Evolutionary conservation across 805 yeast species (phyloP).

Genomic region (Zygotorulaspora florentina): DNA sequence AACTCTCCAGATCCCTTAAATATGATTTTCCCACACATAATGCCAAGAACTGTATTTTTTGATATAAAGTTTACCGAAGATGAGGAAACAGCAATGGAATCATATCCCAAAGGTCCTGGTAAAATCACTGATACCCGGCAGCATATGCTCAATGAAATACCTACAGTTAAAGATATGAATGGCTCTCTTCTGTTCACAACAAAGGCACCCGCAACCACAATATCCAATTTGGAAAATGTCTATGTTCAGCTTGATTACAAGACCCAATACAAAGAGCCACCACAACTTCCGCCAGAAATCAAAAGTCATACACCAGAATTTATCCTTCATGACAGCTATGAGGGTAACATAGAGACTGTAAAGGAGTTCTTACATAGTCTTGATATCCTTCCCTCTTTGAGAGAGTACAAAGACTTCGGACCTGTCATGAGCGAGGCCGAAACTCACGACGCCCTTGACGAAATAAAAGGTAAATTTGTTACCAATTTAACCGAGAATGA

Average conservation of each 20-base stretch:
- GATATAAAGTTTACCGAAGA: conserved; percentile 35
- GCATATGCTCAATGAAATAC: conserved; percentile 1
- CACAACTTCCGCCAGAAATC: conserved; percentile 4
- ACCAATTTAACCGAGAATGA: conserved; percentile 61
- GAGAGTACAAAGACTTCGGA: conserved; percentile 70
- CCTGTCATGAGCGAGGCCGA: conserved; percentile 5
- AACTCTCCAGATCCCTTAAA: conserved; percentile 22
- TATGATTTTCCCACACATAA: conserved; percentile 25
- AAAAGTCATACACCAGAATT: conserved; percentile 20
- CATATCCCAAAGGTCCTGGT: background rate
- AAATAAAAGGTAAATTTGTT: conserved; percentile 47
- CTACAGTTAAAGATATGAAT: conserved; percentile 22
- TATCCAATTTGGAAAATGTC: conserved; percentile 39
- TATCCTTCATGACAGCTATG: conserved; percentile 53
- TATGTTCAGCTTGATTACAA: conserved; percentile 43
- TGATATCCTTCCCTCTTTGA: conserved; percentile 52
- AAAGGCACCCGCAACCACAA: conserved; percentile 40
- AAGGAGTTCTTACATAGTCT: conserved; percentile 50
- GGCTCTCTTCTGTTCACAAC: conserved; percentile 37
- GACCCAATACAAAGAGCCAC: conserved; percentile 8
- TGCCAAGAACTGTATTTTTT: conserved; percentile 51
- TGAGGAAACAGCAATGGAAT: conserved; percentile 1
- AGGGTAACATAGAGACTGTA: conserved; percentile 63
- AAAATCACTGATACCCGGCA: background rate
- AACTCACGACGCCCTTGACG: conserved; percentile 18